Conservation (phyloP, 305 asterid genomes). For the Lippia alba region DNA sequence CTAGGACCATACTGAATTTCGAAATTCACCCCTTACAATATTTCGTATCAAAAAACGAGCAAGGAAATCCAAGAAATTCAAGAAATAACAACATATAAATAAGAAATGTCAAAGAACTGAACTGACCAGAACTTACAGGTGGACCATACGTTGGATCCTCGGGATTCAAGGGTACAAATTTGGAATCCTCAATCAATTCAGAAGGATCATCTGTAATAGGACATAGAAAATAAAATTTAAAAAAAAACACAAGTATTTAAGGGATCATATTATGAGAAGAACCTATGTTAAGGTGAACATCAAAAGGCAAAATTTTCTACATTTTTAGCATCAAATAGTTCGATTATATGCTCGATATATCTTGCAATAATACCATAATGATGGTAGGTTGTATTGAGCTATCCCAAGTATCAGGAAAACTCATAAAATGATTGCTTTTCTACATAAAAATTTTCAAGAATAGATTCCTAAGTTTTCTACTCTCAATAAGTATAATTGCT, state of each 20-base stretch:
- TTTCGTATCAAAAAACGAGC: conserved; percentile 2
- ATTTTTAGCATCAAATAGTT: too few species aligned
- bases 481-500: conserved; percentile 1
- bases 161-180: conserved; percentile 76
- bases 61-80: not conserved
- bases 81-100: not conserved
- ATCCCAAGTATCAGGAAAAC: not conserved
- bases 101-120: conserved; percentile 43
- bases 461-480: not conserved
- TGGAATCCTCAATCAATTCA: conserved; percentile 80
- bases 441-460: not conserved
- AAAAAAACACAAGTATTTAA: conserved; percentile 4
- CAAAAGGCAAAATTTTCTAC: not conserved
- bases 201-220: conserved; percentile 62
- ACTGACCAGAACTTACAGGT: conserved; percentile 89
- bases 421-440: not conserved
- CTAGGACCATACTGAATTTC: too few species aligned
- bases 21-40: not conserved
- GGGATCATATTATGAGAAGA: not conserved
- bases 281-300: not conserved
- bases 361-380: not conserved
- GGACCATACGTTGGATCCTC: conserved; percentile 83
- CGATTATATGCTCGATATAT: not conserved
- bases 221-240: conserved; percentile 27
- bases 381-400: too few species aligned